Percentiles rank a stretch among this genome's conserved stretches.
These are phyloP conservation scores for Botryosphaeria dothidea DNA, from an alignment of 2,329 filamentous ascomycete genomes.

Conservation along the genomic window DNA sequence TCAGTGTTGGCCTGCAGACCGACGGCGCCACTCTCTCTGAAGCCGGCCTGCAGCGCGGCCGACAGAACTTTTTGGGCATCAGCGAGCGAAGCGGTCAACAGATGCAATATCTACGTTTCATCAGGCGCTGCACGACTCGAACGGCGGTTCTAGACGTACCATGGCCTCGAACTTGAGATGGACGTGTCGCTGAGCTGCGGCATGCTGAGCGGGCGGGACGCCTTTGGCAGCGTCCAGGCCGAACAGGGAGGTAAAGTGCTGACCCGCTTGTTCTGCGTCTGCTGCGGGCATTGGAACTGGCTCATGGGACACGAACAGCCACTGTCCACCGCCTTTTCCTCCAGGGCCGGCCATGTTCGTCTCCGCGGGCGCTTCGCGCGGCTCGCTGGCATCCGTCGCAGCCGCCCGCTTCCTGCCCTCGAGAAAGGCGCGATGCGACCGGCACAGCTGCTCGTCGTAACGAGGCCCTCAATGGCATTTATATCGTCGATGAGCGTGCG, in stretches of 20 bases:
- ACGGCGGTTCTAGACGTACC: constrained; percentile 56
- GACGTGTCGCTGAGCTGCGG: constrained; percentile 51
- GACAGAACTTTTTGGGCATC: constrained; percentile 76
- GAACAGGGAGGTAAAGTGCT: constrained; percentile 32
- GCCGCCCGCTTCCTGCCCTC: constrained; percentile 65
- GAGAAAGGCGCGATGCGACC: constrained; percentile 83
- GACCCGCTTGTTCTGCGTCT: constrained; percentile 12
- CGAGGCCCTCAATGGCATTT: constrained; percentile 72
- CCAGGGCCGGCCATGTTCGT: constrained; percentile 62
- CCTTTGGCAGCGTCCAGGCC: constrained; percentile 37
- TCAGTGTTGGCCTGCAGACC: constrained; percentile 52
- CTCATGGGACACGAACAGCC: constrained; percentile 88
- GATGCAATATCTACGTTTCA: constrained; percentile 73
- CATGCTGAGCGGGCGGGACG: constrained; percentile 12
- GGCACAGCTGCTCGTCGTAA: constrained; percentile 92
- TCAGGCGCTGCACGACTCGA: constrained; percentile 26
- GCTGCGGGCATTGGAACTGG: constrained; percentile 49
- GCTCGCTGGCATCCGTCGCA: constrained; percentile 23
- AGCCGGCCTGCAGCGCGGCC: constrained; percentile 78
- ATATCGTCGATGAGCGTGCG: constrained; percentile 75
- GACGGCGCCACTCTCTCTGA: constrained; percentile 85
- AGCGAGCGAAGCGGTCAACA: constrained; percentile 72
- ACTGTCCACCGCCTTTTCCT: constrained; percentile 82
- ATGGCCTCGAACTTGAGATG: constrained; percentile 95
- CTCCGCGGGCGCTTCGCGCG: constrained; percentile 22